Evolutionary conservation across 1,284 basidiomycete genomes (phyloP), one percentile per base, ranked within the genome.

Genomic region (Tylopilus orsonianus): DNA sequence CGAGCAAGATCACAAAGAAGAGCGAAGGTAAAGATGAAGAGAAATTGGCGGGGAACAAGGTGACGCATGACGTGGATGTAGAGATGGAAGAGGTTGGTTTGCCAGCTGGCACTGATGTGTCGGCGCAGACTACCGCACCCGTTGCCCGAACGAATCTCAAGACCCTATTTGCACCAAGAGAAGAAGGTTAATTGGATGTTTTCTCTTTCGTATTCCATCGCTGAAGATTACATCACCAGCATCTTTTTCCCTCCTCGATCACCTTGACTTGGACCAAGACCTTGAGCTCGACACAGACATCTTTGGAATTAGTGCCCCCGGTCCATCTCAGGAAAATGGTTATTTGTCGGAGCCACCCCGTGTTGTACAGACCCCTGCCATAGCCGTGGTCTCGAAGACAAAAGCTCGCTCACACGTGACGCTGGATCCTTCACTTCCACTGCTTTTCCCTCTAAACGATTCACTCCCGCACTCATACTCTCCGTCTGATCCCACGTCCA

Each of bases 131-230:
- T 2, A 6, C 18, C 32, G 41, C 56, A 27, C 48, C 55, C 36
- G 33, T 50, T 1, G 59, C 59, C 3, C 42, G 41, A 26, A 57
- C 57, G 4, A 71, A 73, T 32, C 71, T 90, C 18, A 87, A 86
- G 57, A 81, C 85, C 54, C 67, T 90, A 2, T 88, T 90, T 53
- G 81, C 80, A 10, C 84, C 85, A 0, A 71, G 73, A 22, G 80
- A 83, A 50, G 79, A 85, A 59, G 79, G 85, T 85, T 52, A 14
- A 41, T 49, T 3, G 5, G n/a, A 27, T 46, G 16, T 33, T 14
- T 29, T 16, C 24, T 43, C 40, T 0, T 14, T 29, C 9, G 18
- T 20, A 2, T 23, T 7, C 34, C 8, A 12, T 18, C 26, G 12
- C 24, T 52, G 16, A 53, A 16, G 3, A 14, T 36, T 27, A 2